Evolutionary conservation across 306 rosid genomes (phyloP), one percentile per base, ranked within the genome.

Genomic region (Pyrus bretschneideri): DNA sequence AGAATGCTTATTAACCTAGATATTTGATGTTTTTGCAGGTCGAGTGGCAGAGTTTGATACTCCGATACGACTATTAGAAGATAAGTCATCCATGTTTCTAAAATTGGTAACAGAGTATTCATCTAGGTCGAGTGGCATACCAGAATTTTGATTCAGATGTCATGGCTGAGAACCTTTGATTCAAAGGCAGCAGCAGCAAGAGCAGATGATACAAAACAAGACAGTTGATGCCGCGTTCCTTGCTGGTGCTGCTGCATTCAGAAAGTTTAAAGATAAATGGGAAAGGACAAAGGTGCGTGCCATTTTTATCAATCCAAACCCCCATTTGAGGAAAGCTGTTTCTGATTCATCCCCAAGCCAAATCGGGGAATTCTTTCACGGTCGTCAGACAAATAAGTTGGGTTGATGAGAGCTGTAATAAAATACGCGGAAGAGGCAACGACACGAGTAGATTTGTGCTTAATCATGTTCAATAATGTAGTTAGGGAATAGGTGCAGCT

Each of bases 81-180:
- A 91, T 54, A 91, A 85, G 81, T 86, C 98, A 55, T 94, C 96
- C 67, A 94, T 94, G 97, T 91, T 94, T 84, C 83, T 94, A 38
- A 94, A 90, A 74, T 79, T 94, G 90, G 98, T 91, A 51, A 81
- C 83, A 0, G 97, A 94, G 77, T 94, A 94, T 85, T 91, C 98
- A 67, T 86, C 91, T 0, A 84, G 96, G 73, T 91, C 95, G 66
- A 88, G 83, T 77, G 92, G 93, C 83, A 85, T 88, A 3, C 85
- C 92, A 19, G 92, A 89, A 62, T 79, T 79, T 79, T 93, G 79
- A 83, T 59, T 42, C 46, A 67, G 69, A 74, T 85, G 84, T 75
- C 76, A 75, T 79, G 85, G 80, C 79, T 2, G 9, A 60, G 70
- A 79, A 70, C 73, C 67, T 45, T 59, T 78, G 29, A 83, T 64